These are phyloP conservation scores for Erythrophleum ivorense DNA, from an alignment of 331 rosid genomes.

Conservation along the genomic window DNA sequence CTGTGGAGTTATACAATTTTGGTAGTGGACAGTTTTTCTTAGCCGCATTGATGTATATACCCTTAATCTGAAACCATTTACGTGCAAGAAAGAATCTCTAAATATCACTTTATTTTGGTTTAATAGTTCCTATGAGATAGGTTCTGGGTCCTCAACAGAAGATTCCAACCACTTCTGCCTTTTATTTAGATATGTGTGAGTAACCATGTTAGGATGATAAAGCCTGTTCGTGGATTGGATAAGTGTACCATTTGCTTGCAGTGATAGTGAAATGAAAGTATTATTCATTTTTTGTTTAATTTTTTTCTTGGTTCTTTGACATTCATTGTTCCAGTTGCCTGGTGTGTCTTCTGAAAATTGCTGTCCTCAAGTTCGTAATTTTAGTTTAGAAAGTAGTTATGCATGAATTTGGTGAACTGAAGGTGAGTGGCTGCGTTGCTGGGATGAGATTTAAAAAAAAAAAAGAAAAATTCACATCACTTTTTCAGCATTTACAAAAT, in stretches of 20 bases:
- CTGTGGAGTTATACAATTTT: constrained; percentile 55
- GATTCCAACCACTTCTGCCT: constrained; percentile 2
- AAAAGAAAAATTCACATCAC: not conserved
- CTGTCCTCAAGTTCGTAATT: not conserved
- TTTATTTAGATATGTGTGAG: constrained; percentile 3
- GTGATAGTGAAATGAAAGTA: not conserved
- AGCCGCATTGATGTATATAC: constrained; percentile 38
- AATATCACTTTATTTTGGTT: constrained; percentile 25
- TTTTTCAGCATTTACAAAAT: not conserved
- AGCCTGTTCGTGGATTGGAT: constrained; percentile 12
- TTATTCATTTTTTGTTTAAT: not conserved
- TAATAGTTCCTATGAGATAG: constrained; percentile 2
- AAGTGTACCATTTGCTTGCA: constrained; percentile 4
- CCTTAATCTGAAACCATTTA: constrained; percentile 32
- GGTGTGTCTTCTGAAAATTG: not conserved
- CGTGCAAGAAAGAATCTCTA: constrained; percentile 36
- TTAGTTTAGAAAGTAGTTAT: not conserved
- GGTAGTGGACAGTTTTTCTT: constrained; percentile 39
- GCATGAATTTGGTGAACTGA: not conserved
- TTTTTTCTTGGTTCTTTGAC: not conserved
- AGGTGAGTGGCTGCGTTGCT: not conserved
- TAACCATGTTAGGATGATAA: not conserved
- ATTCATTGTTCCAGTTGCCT: not conserved
- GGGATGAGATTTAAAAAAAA: not conserved
- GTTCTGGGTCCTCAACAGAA: constrained; percentile 36